These are phyloP conservation scores for Malania oleifera DNA, from an alignment of 164 flowering plant species.

Conservation along the genomic window DNA sequence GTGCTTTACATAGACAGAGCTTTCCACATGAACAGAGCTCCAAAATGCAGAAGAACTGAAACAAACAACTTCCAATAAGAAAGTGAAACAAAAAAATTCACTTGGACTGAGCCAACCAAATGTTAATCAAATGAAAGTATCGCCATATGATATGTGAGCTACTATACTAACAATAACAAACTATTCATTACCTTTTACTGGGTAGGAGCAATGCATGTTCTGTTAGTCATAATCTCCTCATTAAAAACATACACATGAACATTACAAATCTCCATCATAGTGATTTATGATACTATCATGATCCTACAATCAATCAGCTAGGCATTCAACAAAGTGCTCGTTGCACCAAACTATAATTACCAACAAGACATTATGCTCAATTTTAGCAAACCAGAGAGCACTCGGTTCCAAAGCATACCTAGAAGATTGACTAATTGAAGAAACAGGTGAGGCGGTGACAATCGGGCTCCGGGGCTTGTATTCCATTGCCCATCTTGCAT, in stretches of 20 bases:
- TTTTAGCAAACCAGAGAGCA: neutral
- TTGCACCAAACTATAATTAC: neutral
- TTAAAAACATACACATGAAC: neutral
- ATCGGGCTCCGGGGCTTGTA: constrained; percentile 20
- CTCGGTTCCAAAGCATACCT: constrained; percentile 27
- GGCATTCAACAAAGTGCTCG: too few relatives aligned
- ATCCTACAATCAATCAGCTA: neutral
- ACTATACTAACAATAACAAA: too few relatives aligned
- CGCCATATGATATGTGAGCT: too few relatives aligned
- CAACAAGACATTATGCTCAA: neutral
- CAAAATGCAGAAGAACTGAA: neutral
- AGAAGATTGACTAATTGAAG: constrained; percentile 21
- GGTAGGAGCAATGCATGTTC: neutral
- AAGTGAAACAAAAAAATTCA: neutral
- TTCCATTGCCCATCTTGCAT: constrained; percentile 22
- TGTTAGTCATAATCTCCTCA: neutral
- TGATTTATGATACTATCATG: neutral
- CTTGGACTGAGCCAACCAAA: neutral
- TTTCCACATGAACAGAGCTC: neutral
- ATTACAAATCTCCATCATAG: neutral
- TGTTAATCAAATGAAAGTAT: neutral
- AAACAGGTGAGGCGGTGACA: constrained; percentile 20
- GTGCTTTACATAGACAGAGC: neutral
- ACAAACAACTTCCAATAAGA: neutral
- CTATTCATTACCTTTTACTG: neutral